Conservation (phyloP, 1,139 yeast genomes). For the Hemisphaericaspora subhashii region DNA sequence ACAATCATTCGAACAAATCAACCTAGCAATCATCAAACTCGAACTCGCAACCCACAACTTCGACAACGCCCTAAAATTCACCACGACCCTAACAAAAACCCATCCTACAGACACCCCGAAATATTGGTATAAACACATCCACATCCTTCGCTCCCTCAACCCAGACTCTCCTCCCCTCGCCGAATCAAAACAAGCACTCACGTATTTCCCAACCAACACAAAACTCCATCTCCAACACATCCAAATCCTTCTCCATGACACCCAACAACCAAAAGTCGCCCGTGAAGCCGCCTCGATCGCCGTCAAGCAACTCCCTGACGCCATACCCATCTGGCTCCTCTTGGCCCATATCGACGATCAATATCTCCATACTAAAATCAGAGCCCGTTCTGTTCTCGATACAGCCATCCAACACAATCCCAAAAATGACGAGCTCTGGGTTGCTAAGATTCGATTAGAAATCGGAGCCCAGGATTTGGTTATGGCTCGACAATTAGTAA, state of each 20-base stretch:
- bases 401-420: conserved; percentile 60
- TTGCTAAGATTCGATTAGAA: conserved; percentile 63
- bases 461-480: conserved; percentile 42
- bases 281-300: conserved; percentile 52
- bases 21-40: conserved; percentile 72
- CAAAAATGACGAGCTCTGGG: conserved; percentile 52
- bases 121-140: conserved; percentile 65
- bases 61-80: conserved; percentile 44
- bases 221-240: conserved; percentile 61
- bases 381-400: conserved; percentile 76
- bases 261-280: conserved; percentile 37
- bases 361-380: conserved; percentile 38
- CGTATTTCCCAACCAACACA: conserved; percentile 42
- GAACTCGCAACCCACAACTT: conserved; percentile 45
- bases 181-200: conserved; percentile 46
- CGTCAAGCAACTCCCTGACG: conserved; percentile 44
- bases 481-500: conserved; percentile 57
- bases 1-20: conserved; percentile 34
- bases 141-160: conserved; percentile 41
- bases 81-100: conserved; percentile 16
- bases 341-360: conserved; percentile 52
- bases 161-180: conserved; percentile 30
- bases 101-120: conserved; percentile 40
- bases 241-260: conserved; percentile 44
- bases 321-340: conserved; percentile 54